Evolutionary conservation across 2,329 filamentous ascomycete species (phyloP), one percentile per base, ranked within the genome.

Genomic region (Fusarium sarcochroum): DNA sequence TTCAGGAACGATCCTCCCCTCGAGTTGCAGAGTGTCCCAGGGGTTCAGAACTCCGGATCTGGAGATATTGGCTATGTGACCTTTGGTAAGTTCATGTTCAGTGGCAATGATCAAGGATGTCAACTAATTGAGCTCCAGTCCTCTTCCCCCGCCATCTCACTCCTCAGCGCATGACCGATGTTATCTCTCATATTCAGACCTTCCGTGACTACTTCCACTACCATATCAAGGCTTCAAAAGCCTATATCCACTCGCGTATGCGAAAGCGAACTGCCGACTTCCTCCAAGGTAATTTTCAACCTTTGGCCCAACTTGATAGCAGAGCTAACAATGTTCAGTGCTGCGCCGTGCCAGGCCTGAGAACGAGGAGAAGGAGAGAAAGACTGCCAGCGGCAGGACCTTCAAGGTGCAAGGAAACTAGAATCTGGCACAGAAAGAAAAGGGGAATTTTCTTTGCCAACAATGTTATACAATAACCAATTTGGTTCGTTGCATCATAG

Each of bases 141-240:
- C 87, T 99, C 42, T 99, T 99, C 84, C 95, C 96, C 46, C 91
- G 96, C 69, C 97, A 99, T 81, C 86, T 99, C 70, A 95, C 94
- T 15, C 89, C 90, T 15, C 93, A 98, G 80, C 89, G 94, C 77
- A 93, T 97, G 83, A 91, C 93, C 63, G 94, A 98, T 71, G 94
- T 97, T 78, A 99, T 99, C 73, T 98, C 94, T 50, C 97, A 99
- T 80, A 98, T 99, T 75, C 97, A 99, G 83, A 99, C 96, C 15
- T 99, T 99, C 92, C 93, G 96, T 72, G 96, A 99, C 79, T 99
- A 99, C 82, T 99, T 99, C 86, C 96, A 99, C 81, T 99, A 99
- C 81, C 96, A 99, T 82, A 99, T 99, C 83, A 99, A 99, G 84
- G 97, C 96, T 30, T 98, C 94, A 67, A 99, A 99, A 86, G 96